phyloP scores from a whole-genome alignment of 2,329 filamentous ascomycete genomes.

The Dactylellina cionopaga region DNA sequence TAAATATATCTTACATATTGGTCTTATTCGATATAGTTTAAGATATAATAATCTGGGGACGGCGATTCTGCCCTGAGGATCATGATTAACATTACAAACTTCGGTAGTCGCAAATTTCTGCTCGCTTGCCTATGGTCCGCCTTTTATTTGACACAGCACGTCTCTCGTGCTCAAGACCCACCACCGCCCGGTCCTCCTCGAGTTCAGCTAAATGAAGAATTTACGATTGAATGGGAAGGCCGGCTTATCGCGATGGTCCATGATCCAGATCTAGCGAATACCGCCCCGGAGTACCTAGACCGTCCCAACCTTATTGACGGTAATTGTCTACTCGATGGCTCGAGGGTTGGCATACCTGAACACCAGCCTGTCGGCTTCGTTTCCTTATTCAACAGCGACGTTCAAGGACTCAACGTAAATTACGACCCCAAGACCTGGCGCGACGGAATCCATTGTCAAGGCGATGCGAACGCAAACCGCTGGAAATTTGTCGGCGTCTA shows the following conservation, averaged over 20 bases:
- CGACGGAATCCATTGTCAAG: slow-evolving; percentile 7
- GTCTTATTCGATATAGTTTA: too few species aligned
- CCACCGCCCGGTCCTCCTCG: not conserved
- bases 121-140: not conserved
- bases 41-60: too few species aligned
- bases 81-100: not conserved
- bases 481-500: slow-evolving; percentile 27
- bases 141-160: not conserved
- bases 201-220: not conserved
- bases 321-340: slow-evolving; percentile 31
- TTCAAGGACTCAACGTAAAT: slow-evolving; percentile 1
- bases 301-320: not conserved
- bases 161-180: not conserved
- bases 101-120: not conserved
- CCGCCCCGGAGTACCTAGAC: not conserved
- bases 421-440: slow-evolving; percentile 14
- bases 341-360: not conserved
- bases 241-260: slow-evolving; percentile 32
- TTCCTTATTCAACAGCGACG: not conserved
- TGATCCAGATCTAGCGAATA: not conserved
- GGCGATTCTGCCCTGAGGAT: too few species aligned
- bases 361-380: slow-evolving; percentile 8
- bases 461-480: not conserved
- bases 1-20: too few species aligned
- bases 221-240: slow-evolving; percentile 20